A percentile compares a stretch with the other conserved stretches of the same genome.
These are phyloP conservation scores for Candida chilensis DNA, from an alignment of 805 yeast genomes.

Conservation along the genomic window DNA sequence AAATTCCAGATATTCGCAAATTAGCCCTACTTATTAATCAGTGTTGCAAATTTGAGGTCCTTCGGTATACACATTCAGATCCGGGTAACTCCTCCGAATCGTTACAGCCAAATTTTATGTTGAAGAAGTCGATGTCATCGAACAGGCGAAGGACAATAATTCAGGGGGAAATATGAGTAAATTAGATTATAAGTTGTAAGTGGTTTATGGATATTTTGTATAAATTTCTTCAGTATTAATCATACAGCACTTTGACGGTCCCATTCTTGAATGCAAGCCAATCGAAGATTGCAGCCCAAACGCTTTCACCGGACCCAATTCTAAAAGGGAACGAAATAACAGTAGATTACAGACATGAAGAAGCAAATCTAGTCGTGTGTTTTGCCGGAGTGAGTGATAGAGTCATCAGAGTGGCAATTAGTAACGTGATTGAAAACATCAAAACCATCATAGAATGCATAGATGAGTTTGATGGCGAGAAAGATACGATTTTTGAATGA, in stretches of 20 bases:
- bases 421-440: conserved; percentile 68
- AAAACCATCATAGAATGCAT: conserved; percentile 74
- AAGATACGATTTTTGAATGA: conserved; percentile 14
- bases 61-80: too few relatives aligned
- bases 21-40: too few relatives aligned
- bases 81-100: too few relatives aligned
- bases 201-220: too few relatives aligned
- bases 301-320: conserved; percentile 75
- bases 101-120: too few relatives aligned
- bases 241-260: conserved; percentile 32
- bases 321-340: conserved; percentile 58
- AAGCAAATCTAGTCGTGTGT: conserved; percentile 25
- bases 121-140: too few relatives aligned
- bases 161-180: too few relatives aligned
- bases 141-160: too few relatives aligned
- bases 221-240: too few relatives aligned
- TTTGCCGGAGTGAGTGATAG: conserved; percentile 65
- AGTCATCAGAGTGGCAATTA: conserved; percentile 75
- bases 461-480: conserved; percentile 58
- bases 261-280: conserved; percentile 57
- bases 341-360: conserved; percentile 31
- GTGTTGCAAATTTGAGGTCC: too few relatives aligned
- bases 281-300: conserved; percentile 52
- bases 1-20: too few relatives aligned
- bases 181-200: too few relatives aligned